These are phyloP conservation scores for Cordyceps cateniannulata DNA, from an alignment of 2,329 filamentous ascomycete species.

Conservation along the genomic window DNA sequence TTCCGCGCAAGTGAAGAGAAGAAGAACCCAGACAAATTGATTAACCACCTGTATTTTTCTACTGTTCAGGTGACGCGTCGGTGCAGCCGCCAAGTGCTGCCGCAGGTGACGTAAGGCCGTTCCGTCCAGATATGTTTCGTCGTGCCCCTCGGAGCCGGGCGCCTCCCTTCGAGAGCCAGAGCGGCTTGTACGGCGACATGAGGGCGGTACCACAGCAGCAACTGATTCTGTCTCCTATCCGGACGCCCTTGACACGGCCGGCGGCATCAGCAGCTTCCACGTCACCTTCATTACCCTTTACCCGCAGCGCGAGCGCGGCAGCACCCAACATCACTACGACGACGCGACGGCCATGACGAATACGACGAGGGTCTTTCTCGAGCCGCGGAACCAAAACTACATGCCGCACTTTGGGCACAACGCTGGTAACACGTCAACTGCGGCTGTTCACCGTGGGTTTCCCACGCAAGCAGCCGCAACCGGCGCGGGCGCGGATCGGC, in stretches of 20 bases:
- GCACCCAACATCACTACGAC: no score
- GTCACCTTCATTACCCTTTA: no score
- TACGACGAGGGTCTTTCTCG: neutral
- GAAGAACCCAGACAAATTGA: neutral
- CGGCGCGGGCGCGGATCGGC: neutral
- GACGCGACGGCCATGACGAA: neutral
- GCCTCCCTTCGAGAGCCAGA: neutral
- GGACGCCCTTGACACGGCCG: neutral
- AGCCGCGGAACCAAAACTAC: neutral
- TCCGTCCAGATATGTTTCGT: neutral
- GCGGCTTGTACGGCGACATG: neutral
- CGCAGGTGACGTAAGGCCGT: neutral
- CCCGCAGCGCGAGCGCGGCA: neutral
- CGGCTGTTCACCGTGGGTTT: neutral
- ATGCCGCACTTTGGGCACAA: constrained; percentile 3
- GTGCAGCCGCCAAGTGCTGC: constrained; percentile 3
- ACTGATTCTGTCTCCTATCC: constrained; percentile 4
- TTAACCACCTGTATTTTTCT: neutral
- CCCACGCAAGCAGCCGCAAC: neutral
- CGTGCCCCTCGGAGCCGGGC: neutral
- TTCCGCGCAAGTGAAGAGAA: neutral
- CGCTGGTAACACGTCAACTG: neutral
- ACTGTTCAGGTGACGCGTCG: constrained; percentile 2
- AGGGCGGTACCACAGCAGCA: neutral
- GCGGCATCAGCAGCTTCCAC: neutral